These are phyloP conservation scores for Aspergillus arachidicola DNA, from an alignment of 2,329 filamentous ascomycete genomes.

Conservation along the genomic window DNA sequence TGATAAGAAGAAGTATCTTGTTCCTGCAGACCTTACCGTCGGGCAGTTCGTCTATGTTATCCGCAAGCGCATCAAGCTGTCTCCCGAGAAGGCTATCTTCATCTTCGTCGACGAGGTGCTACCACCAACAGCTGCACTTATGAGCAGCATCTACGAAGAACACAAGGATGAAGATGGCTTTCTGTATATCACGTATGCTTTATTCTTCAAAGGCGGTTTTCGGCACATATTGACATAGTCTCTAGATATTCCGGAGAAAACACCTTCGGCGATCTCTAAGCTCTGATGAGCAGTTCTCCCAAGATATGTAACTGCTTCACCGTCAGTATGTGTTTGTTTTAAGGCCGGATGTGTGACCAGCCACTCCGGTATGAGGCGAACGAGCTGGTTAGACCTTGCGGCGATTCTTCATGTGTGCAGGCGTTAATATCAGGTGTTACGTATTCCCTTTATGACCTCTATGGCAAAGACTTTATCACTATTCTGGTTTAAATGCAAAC, in stretches of 20 bases:
- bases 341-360: conserved; percentile 8
- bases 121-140: conserved; percentile 92
- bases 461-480: conserved; percentile 20
- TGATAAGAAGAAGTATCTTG: conserved; percentile 99
- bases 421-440: conserved; percentile 27
- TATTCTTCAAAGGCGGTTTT: not conserved
- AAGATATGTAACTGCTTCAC: conserved; percentile 14
- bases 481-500: conserved; percentile 19
- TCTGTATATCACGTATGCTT: conserved; percentile 89
- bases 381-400: conserved; percentile 17
- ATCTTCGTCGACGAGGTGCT: conserved; percentile 99
- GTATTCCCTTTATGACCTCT: conserved; percentile 15
- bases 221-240: conserved; percentile 3
- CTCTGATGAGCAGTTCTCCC: conserved; percentile 15
- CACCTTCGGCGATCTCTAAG: conserved; percentile 72
- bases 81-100: conserved; percentile 99
- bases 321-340: conserved; percentile 15
- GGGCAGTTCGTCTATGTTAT: conserved; percentile 99
- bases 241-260: conserved; percentile 93
- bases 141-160: conserved; percentile 99
- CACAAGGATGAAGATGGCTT: conserved; percentile 91
- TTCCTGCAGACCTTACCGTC: conserved; percentile 95
- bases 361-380: conserved; percentile 16
- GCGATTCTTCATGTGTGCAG: conserved; percentile 23
- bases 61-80: conserved; percentile 99